Evolutionary conservation across 306 rosid species (phyloP).

Genomic region (Casuarina glauca): DNA sequence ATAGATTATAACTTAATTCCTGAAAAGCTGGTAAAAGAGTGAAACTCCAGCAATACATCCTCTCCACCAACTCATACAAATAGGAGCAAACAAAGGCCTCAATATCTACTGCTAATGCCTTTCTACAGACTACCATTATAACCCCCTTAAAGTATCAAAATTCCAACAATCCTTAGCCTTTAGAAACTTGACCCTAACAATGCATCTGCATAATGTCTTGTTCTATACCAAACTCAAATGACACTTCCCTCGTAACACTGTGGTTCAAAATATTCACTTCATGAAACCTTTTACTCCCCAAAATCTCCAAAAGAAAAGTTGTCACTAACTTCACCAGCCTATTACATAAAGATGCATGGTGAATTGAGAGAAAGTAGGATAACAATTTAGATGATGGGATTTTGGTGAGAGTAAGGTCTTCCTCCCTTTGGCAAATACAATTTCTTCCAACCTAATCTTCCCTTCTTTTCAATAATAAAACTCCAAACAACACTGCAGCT

Average conservation of each 20-base stretch:
- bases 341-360: not conserved
- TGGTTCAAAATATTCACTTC: not conserved
- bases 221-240: not conserved
- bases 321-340: not conserved
- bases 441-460: too few relatives aligned
- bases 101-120: not conserved
- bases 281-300: not conserved
- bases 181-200: not conserved
- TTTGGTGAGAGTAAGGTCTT: not conserved
- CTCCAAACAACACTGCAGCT: not conserved
- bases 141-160: not conserved
- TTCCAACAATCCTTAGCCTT: too few relatives aligned
- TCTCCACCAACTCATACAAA: too few relatives aligned
- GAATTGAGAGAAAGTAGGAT: not conserved
- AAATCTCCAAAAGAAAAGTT: not conserved
- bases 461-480: too few relatives aligned
- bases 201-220: not conserved
- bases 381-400: too few relatives aligned
- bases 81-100: too few relatives aligned
- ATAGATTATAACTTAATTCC: not conserved
- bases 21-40: too few relatives aligned
- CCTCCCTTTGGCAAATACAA: not conserved
- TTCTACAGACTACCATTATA: not conserved
- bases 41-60: too few relatives aligned
- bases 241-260: not conserved